Percentiles rank a stretch among this genome's conserved stretches.
These are phyloP conservation scores for Cladophialophora exuberans DNA, from an alignment of 2,329 filamentous ascomycete species.

Conservation along the genomic window DNA sequence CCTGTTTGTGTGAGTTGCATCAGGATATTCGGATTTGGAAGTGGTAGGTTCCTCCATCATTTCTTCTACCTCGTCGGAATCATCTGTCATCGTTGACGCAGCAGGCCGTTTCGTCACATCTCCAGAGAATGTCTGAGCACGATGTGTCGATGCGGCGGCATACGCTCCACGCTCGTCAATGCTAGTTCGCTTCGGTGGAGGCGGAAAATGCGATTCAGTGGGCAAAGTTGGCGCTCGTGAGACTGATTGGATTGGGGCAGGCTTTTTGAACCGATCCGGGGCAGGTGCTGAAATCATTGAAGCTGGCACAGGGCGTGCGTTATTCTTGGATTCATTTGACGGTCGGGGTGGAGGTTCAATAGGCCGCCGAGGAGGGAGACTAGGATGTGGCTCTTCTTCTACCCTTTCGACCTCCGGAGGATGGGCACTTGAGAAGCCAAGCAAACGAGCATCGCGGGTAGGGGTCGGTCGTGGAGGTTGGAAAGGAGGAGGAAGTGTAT, in stretches of 20 bases:
- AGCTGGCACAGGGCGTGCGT: constrained; percentile 8
- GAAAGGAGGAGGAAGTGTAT: constrained; percentile 24
- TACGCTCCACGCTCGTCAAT: constrained; percentile 19
- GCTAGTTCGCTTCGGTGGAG: constrained; percentile 38
- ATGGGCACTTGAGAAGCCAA: constrained; percentile 26
- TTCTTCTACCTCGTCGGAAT: constrained; percentile 55
- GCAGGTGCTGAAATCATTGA: neutral
- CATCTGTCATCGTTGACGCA: constrained; percentile 40
- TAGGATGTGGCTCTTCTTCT: constrained; percentile 48
- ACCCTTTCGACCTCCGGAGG: constrained; percentile 8
- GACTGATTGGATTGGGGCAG: constrained; percentile 17
- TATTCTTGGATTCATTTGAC: constrained; percentile 31
- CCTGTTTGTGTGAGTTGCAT: constrained; percentile 81
- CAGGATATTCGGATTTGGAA: constrained; percentile 71
- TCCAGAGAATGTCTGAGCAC: constrained; percentile 20
- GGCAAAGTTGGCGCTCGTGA: constrained; percentile 31
- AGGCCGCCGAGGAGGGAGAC: constrained; percentile 50
- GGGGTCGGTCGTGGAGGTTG: constrained; percentile 16
- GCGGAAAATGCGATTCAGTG: constrained; percentile 35
- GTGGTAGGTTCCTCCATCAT: constrained; percentile 55
- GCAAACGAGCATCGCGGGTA: constrained; percentile 28
- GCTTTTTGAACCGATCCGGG: constrained; percentile 26
- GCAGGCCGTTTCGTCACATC: constrained; percentile 11
- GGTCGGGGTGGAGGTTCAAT: constrained; percentile 33
- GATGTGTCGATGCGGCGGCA: constrained; percentile 10